Conservation (phyloP, 1,139 yeast species). For the Chernovozyma aurita region DNA sequence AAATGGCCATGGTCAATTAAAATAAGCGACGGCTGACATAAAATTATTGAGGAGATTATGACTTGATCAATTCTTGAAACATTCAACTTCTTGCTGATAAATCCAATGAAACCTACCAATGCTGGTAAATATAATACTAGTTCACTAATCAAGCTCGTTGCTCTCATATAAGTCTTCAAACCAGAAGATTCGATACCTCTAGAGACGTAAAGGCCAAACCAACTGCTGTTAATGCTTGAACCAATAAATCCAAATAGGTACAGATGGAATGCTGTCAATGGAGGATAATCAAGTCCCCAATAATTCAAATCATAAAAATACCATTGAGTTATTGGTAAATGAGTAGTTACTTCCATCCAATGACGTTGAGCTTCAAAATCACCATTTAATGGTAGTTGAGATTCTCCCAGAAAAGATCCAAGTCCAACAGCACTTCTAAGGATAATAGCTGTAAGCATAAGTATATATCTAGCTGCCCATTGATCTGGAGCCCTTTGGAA, state of each 20-base stretch:
- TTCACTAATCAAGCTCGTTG: slow-evolving; percentile 74
- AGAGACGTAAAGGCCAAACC: slow-evolving; percentile 74
- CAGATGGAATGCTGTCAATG: slow-evolving; percentile 91
- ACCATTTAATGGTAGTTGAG: slow-evolving; percentile 75
- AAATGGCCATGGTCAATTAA: slow-evolving; percentile 96
- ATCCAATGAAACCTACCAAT: slow-evolving; percentile 59
- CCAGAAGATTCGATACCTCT: slow-evolving; percentile 69
- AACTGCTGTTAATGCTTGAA: slow-evolving; percentile 49
- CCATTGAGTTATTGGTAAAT: slow-evolving; percentile 75
- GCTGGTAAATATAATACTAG: slow-evolving; percentile 75
- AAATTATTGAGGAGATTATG: slow-evolving; percentile 65
- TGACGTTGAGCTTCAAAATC: slow-evolving; percentile 98
- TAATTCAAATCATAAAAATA: slow-evolving; percentile 83
- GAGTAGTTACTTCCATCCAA: slow-evolving; percentile 90
- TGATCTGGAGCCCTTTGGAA: slow-evolving; percentile 68
- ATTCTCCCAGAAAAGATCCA: slow-evolving; percentile 78
- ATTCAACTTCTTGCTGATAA: slow-evolving; percentile 56
- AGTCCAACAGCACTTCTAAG: slow-evolving; percentile 83
- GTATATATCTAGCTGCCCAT: slow-evolving; percentile 83
- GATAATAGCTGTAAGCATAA: slow-evolving; percentile 69
- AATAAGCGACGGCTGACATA: slow-evolving; percentile 77
- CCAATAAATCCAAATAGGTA: slow-evolving; percentile 78
- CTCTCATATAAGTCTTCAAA: slow-evolving; percentile 79
- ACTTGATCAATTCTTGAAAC: slow-evolving; percentile 71
- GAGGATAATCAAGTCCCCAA: slow-evolving; percentile 98